phyloP scores from a whole-genome alignment of 164 flowering plant species.

The Akebia trifoliata region DNA sequence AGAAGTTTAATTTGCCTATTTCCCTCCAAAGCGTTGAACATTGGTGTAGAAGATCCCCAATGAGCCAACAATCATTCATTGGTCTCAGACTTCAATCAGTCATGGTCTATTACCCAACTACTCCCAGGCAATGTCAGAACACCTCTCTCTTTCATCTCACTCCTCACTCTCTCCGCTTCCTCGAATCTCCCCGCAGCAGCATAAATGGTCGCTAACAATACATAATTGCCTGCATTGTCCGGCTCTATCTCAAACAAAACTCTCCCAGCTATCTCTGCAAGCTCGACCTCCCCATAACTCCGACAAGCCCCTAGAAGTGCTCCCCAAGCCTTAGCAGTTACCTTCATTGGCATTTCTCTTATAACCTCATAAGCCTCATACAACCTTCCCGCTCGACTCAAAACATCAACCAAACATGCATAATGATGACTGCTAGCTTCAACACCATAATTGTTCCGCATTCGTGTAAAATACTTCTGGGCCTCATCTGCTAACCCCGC shows the following conservation, averaged over 20 bases:
- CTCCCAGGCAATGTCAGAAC: slow-evolving; percentile 58
- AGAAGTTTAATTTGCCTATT: no score
- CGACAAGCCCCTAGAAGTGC: slow-evolving; percentile 68
- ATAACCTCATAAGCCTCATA: slow-evolving; percentile 57
- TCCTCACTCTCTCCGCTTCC: slow-evolving; percentile 58
- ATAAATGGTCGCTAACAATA: slow-evolving; percentile 52
- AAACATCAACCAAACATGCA: slow-evolving; percentile 60
- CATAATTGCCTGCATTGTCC: slow-evolving; percentile 58
- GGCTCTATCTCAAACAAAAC: slow-evolving; percentile 67
- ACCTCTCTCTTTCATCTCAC: slow-evolving; percentile 48
- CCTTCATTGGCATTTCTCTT: slow-evolving; percentile 47
- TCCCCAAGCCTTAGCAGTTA: slow-evolving; percentile 75
- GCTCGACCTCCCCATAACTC: slow-evolving; percentile 59
- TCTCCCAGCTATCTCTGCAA: slow-evolving; percentile 58
- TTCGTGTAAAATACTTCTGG: slow-evolving; percentile 33
- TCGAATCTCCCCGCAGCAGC: slow-evolving; percentile 44
- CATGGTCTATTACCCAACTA: slow-evolving; percentile 41
- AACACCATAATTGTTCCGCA: slow-evolving; percentile 37
- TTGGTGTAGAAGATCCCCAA: no score
- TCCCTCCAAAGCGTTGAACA: no score
- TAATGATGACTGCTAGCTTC: slow-evolving; percentile 51
- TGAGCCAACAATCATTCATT: not conserved
- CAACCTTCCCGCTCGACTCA: slow-evolving; percentile 66
- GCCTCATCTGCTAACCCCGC: slow-evolving; percentile 71
- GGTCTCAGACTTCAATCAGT: not conserved